Evolutionary conservation across 2,329 filamentous ascomycete genomes (phyloP).

Genomic region (Trichoderma cornu-damae): DNA sequence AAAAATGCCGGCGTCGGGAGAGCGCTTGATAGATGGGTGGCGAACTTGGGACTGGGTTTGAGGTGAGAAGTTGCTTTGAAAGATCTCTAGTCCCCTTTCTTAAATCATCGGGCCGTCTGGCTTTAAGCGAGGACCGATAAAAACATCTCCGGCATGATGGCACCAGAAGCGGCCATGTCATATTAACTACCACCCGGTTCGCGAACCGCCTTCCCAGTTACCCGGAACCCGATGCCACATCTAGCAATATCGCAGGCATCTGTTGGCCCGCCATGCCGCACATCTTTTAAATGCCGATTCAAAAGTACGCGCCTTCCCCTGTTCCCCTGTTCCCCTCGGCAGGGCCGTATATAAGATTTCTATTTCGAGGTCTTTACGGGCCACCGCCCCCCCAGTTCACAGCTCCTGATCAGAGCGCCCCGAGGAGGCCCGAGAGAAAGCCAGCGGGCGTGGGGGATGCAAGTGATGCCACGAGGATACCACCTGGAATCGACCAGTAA

Average conservation of each 20-base stretch:
- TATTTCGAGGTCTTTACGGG: background rate
- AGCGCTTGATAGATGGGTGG: background rate
- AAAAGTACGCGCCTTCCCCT: background rate
- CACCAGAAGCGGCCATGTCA: background rate
- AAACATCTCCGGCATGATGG: background rate
- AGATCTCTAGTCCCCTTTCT: background rate
- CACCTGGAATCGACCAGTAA: background rate
- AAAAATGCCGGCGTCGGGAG: background rate
- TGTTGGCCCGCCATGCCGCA: background rate
- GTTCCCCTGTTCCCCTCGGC: background rate
- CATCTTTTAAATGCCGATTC: background rate
- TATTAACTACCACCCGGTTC: background rate
- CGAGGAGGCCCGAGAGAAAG: background rate
- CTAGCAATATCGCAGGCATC: background rate
- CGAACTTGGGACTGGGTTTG: background rate
- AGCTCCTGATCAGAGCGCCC: background rate
- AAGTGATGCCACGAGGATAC: background rate
- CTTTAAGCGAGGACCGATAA: background rate
- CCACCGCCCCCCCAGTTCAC: background rate
- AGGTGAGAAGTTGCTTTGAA: background rate
- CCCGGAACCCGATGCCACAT: background rate
- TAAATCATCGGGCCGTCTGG: background rate
- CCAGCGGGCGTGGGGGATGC: background rate
- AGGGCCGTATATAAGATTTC: background rate
- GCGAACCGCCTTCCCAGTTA: constrained; percentile 4